A percentile compares a stretch with the other conserved stretches of the same genome.
These are phyloP conservation scores for Pythium pyrilobum DNA, from an alignment of 352 stramenopile genomes.

Conservation along the genomic window DNA sequence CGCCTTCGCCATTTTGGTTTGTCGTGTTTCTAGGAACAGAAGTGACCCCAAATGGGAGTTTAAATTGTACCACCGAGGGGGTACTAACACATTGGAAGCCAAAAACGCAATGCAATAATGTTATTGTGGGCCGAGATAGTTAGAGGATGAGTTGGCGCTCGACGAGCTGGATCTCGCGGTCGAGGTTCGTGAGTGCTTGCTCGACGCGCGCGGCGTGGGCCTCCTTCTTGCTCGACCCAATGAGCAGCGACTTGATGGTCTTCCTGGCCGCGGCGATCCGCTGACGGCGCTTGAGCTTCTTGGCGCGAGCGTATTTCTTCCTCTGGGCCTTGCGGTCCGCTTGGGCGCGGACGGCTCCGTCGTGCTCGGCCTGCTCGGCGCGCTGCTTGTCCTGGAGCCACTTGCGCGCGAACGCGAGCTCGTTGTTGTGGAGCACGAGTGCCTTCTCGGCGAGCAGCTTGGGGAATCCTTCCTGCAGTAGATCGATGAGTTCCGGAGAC, in stretches of 20 bases:
- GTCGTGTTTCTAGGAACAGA: neutral
- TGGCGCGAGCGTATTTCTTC: slow-evolving; percentile 6
- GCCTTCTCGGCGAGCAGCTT: slow-evolving; percentile 36
- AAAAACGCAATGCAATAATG: neutral
- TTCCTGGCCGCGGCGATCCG: slow-evolving; percentile 15
- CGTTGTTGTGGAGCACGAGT: slow-evolving; percentile 26
- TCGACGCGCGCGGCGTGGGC: slow-evolving; percentile 22
- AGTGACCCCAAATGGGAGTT: neutral
- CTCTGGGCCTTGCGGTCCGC: slow-evolving; percentile 7
- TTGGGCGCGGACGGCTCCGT: neutral
- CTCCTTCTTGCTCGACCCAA: slow-evolving; percentile 25
- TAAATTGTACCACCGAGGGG: neutral
- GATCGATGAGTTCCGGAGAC: slow-evolving; percentile 26
- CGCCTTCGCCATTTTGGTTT: neutral
- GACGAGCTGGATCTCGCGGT: slow-evolving; percentile 29
- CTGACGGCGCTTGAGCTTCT: slow-evolving; percentile 20
- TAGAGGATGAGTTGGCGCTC: slow-evolving; percentile 16
- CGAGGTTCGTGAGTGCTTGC: slow-evolving; percentile 32
- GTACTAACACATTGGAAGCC: slow-evolving; percentile 3
- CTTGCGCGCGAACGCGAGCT: slow-evolving; percentile 23
- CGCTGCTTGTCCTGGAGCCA: slow-evolving; percentile 26
- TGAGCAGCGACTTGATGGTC: slow-evolving; percentile 19
- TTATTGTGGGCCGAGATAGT: neutral
- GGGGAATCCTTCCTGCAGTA: slow-evolving; percentile 30
- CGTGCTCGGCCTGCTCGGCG: slow-evolving; percentile 19